Conservation (phyloP, 441 rosid genomes). For the Mallotus repandus region DNA sequence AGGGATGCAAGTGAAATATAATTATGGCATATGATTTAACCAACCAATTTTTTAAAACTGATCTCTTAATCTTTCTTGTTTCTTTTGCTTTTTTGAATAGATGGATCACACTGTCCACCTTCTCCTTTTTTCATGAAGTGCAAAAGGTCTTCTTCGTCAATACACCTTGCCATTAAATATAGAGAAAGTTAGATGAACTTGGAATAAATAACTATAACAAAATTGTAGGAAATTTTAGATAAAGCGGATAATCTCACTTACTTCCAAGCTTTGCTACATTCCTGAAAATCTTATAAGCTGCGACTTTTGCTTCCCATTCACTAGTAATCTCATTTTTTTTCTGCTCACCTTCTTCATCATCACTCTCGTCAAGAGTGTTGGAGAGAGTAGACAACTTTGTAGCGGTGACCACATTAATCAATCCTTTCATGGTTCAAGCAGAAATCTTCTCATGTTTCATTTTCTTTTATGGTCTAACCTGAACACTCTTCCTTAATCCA, state of each 20-base stretch:
- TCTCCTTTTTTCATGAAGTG: slow-evolving; percentile 85
- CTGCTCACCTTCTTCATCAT: slow-evolving; percentile 45
- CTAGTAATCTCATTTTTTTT: slow-evolving; percentile 46
- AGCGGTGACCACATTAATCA: slow-evolving; percentile 42
- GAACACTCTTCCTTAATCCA: slow-evolving; percentile 50
- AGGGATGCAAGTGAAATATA: neutral
- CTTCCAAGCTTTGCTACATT: slow-evolving; percentile 55
- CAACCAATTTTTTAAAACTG: slow-evolving; percentile 75
- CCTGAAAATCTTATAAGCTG: slow-evolving; percentile 51
- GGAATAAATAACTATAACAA: too few species aligned
- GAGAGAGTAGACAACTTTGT: too few species aligned
- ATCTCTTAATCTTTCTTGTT: slow-evolving; percentile 47
- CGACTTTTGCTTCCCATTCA: slow-evolving; percentile 65
- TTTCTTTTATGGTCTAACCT: too few species aligned
- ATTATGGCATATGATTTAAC: slow-evolving; percentile 31
- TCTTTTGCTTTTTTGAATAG: slow-evolving; percentile 55
- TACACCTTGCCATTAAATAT: slow-evolving; percentile 43
- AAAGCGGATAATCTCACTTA: slow-evolving; percentile 40
- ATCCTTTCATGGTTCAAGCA: slow-evolving; percentile 69
- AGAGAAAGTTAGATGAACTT: neutral
- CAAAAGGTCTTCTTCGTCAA: slow-evolving; percentile 62
- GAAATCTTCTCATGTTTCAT: slow-evolving; percentile 52
- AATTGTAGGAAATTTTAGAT: slow-evolving; percentile 1
- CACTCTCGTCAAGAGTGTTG: slow-evolving; percentile 35
- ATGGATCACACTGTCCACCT: slow-evolving; percentile 66